Evolutionary conservation across 768 basidiomycete species (phyloP), one percentile per base, ranked within the genome.

Genomic region (Phylloporus sp.): DNA sequence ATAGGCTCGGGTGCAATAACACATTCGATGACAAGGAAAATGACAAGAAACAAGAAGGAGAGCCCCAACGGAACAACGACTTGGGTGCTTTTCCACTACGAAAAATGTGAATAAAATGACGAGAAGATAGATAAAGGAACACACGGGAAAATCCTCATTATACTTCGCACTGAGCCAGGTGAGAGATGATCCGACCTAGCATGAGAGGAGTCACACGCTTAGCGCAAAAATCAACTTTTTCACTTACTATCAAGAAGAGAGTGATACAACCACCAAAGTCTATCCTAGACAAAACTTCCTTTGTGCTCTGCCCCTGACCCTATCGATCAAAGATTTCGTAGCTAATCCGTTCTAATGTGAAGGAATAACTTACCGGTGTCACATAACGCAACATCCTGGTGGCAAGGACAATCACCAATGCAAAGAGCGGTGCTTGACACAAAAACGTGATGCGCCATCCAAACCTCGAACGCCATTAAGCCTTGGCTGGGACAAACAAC

Each of bases 371-470:
- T 61, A 85, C 86, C 15, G 84, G 81, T 1, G 83, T 88, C 3
- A 78, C 78, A 61, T 91, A 91, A 54, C 69, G 72, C 26, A 88
- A 64, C 49, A 70, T n/a, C 72, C 72, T 20, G 77, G 84, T 47
- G 85, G 64, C 13, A 68, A 45, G 48, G 82, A 78, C 0, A 80
- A 81, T 55, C 3, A 59, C 60, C 6, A 85, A 3, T 4, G 73
- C 48, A 63, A 87, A 89, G 23, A 88, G 53, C 2, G 88, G 87
- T 4, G 84, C 63, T 61, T 91, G 88, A 18, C 83, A 67, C 2
- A 90, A 70, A 66, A 91, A 91, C 0, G 88, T 86, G 74, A 80
- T 81, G 55, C 88, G 73, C 88, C 87, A 90, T 2, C 86, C 86
- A 22, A 86, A 64, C 66, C 86, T 87, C 44, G n/a, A 41, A 15